These are phyloP conservation scores for Argentina anserina DNA, from an alignment of 306 rosid species.

Conservation along the genomic window DNA sequence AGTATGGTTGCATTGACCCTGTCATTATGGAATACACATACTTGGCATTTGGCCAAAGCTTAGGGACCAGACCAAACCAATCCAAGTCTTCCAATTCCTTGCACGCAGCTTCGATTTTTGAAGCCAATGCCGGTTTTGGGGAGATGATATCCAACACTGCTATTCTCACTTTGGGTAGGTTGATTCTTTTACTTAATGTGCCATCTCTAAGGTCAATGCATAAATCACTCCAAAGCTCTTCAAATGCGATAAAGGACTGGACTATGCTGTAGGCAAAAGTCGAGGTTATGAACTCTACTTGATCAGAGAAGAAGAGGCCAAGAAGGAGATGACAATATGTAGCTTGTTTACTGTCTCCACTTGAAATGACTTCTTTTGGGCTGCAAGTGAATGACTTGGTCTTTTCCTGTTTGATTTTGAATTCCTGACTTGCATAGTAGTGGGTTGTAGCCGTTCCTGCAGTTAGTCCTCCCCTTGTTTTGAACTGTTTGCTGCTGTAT, in stretches of 20 bases:
- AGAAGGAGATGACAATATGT: conserved; percentile 92
- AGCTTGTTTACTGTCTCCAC: conserved; percentile 72
- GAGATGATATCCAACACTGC: conserved; percentile 50
- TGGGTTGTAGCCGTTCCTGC: conserved; percentile 94
- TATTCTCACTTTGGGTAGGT: conserved; percentile 35
- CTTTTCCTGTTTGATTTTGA: conserved; percentile 74
- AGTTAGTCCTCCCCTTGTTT: conserved; percentile 68
- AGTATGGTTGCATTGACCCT: conserved; percentile 83
- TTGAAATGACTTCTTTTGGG: conserved; percentile 75
- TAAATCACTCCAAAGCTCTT: conserved; percentile 64
- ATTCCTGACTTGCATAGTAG: conserved; percentile 76
- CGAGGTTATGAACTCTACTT: conserved; percentile 77
- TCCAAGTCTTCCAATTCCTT: conserved; percentile 38
- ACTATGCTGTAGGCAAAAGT: conserved; percentile 77
- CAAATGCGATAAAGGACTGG: conserved; percentile 58
- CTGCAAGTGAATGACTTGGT: conserved; percentile 78
- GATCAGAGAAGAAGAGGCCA: conserved; percentile 61
- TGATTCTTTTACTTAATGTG: conserved; percentile 43
- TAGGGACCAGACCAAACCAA: conserved; percentile 71
- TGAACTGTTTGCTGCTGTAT: conserved; percentile 75
- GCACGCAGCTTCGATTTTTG: conserved; percentile 43
- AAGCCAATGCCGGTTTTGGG: conserved; percentile 53
- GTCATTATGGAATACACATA: conserved; percentile 88
- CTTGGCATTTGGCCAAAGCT: conserved; percentile 84
- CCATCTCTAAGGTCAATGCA: conserved; percentile 57